Evolutionary conservation across 352 stramenopile genomes (phyloP).

Genomic region (Pythium dissimile): DNA sequence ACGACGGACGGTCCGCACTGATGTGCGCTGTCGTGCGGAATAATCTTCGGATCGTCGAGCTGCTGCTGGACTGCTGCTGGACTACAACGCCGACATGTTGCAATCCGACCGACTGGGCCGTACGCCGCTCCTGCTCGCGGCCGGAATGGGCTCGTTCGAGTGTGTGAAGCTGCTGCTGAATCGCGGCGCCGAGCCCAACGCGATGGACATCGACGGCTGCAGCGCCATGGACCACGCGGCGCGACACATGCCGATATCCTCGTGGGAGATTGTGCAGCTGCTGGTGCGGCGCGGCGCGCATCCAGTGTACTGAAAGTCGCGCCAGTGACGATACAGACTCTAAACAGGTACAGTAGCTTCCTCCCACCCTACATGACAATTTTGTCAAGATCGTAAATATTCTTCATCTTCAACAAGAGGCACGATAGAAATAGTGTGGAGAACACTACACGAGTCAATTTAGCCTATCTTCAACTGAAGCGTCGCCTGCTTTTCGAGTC

Average conservation of each 20-base stretch:
- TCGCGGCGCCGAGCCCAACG: background rate
- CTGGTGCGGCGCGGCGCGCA: no score
- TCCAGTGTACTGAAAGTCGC: no score
- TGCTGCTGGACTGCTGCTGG: background rate
- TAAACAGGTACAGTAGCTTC: no score
- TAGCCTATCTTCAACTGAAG: no score
- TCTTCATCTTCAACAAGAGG: no score
- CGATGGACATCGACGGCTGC: background rate
- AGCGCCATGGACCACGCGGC: no score
- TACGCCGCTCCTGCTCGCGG: background rate
- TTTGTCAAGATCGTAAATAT: no score
- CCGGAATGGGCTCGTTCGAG: background rate
- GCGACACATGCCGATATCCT: background rate
- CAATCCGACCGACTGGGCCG: background rate
- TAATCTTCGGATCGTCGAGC: background rate
- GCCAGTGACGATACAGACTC: no score
- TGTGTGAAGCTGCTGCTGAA: background rate
- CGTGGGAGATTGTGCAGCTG: background rate
- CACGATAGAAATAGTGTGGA: no score
- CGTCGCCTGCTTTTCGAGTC: no score
- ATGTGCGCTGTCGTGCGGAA: background rate
- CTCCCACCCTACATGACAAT: no score
- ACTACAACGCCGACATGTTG: background rate
- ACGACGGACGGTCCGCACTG: background rate
- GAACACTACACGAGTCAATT: no score